phyloP scores from a whole-genome alignment of 1,284 basidiomycete genomes.

The Apiotrichum gracile region DNA sequence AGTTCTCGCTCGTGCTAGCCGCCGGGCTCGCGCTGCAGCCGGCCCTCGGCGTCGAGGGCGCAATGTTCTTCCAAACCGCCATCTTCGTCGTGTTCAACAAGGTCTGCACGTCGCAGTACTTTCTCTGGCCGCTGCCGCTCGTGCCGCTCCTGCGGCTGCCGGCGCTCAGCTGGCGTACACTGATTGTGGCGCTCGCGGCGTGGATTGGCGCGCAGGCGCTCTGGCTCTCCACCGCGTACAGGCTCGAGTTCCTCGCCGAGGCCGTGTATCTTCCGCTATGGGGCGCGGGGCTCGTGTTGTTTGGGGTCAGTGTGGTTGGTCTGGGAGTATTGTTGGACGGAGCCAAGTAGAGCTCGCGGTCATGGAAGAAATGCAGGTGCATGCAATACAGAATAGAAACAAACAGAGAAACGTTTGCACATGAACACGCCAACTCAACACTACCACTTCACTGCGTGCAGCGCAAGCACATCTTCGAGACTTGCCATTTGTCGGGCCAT shows the following conservation, averaged over 20 bases:
- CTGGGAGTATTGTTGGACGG: conserved; percentile 57
- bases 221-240: conserved; percentile 81
- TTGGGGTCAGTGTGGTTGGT: conserved; percentile 70
- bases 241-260: conserved; percentile 76
- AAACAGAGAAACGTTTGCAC: neutral
- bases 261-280: conserved; percentile 69
- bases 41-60: conserved; percentile 58
- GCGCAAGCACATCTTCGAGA: no score
- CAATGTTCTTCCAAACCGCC: conserved; percentile 77
- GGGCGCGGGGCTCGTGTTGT: conserved; percentile 67
- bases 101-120: conserved; percentile 99
- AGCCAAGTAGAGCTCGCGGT: neutral
- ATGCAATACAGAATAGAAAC: no score
- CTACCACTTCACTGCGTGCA: no score
- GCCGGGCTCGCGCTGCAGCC: conserved; percentile 45
- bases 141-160: conserved; percentile 73
- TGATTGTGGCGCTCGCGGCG: conserved; percentile 51
- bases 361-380: no score
- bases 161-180: conserved; percentile 51
- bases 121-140: conserved; percentile 93
- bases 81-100: conserved; percentile 94
- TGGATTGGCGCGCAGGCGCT: conserved; percentile 71
- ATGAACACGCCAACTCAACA: no score
- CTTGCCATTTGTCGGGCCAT: no score
- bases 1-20: conserved; percentile 37